Evolutionary conservation across 2,329 filamentous ascomycete species (phyloP), one percentile per base, ranked within the genome.

Genomic region (Alternaria conjuncta): DNA sequence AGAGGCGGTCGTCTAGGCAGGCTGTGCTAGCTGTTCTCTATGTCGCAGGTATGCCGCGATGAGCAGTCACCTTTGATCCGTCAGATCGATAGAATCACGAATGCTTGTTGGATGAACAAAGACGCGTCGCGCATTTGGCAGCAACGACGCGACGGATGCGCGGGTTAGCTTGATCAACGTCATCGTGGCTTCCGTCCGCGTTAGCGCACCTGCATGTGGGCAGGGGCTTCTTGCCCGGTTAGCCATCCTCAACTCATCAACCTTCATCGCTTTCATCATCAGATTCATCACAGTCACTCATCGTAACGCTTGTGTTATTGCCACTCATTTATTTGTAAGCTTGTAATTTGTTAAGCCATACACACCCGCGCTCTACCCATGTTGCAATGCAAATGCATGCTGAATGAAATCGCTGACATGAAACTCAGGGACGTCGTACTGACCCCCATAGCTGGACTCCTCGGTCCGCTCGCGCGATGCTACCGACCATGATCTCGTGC

Each of bases 1-100:
- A 28, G 10, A 11, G 26, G 26, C 10, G 26, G 10, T 12, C 4
- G 26, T 30, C 28, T 30, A 6, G 11, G 28, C 28, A 5, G 11
- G 4, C 1, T 6, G 26, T 28, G 26, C 26, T 28, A 1, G 9
- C 26, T 28, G 4, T 3, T 12, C 4, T 23, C 5, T 6, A n/a
- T 23, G 28, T 5, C 3, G 28, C 11, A 6, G 5, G 4, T 6
- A 6, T 3, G 6, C 4, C 26, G 26, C 26, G 26, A 30, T 30
- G 5, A 30, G 28, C 28, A 30, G 28, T 6, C 6, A 5, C 1
- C 11, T 30, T 12, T 13, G 3, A 4, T 32, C 12, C 3, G 13
- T 5, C 30, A 2, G 5, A 1, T 0, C 5, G 25, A 49, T 7
- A 3, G 6, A 4, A 28, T 28, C 2, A 12, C 1, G 5, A 20